A percentile compares a stretch with the other conserved stretches of the same genome.
These are phyloP conservation scores for Apostasia ramifera DNA, from an alignment of 106 monocot species.

Conservation along the genomic window DNA sequence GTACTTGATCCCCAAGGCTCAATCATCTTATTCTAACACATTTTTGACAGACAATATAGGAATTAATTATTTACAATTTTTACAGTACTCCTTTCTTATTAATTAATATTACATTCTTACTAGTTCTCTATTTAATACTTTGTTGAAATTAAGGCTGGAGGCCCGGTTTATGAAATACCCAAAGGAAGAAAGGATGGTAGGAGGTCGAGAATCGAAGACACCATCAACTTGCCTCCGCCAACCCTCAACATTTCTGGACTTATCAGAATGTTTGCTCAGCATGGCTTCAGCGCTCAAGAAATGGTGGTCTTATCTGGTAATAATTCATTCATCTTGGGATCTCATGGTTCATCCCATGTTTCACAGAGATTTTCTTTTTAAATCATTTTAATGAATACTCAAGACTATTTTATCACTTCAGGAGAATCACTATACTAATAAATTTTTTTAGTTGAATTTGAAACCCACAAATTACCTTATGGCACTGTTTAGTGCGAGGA, in stretches of 20 bases:
- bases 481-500: too few relatives aligned
- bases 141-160: slow-evolving; percentile 49
- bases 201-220: slow-evolving; percentile 69
- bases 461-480: too few relatives aligned
- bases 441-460: too few relatives aligned
- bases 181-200: slow-evolving; percentile 75
- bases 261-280: slow-evolving; percentile 46
- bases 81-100: neutral
- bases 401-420: too few relatives aligned
- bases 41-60: neutral
- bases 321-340: neutral
- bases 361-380: too few relatives aligned
- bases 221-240: slow-evolving; percentile 62
- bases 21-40: too few relatives aligned
- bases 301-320: slow-evolving; percentile 64
- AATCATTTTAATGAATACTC: too few relatives aligned
- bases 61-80: neutral
- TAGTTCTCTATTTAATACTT: neutral
- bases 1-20: too few relatives aligned
- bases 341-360: too few relatives aligned
- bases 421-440: too few relatives aligned
- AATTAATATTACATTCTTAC: too few relatives aligned
- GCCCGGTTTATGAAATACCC: slow-evolving; percentile 50
- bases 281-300: slow-evolving; percentile 55
- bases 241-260: slow-evolving; percentile 45